These are phyloP conservation scores for Cryoendolithus antarcticus DNA, from an alignment of 2,329 filamentous ascomycete genomes.

Conservation along the genomic window DNA sequence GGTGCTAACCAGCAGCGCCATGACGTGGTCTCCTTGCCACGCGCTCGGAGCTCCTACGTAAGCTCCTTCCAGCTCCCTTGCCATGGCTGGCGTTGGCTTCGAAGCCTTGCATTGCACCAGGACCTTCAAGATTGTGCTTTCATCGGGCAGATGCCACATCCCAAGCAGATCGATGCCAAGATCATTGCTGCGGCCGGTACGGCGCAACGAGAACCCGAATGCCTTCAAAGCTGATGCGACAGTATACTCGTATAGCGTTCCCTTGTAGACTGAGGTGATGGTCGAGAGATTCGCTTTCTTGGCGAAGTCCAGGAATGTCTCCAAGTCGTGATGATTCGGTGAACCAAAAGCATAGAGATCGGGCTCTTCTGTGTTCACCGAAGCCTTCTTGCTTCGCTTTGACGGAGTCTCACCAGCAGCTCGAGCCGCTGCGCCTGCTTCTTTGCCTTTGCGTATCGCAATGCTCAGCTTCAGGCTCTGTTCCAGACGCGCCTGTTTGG, in stretches of 20 bases:
- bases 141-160: conserved; percentile 48
- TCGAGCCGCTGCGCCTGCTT: neutral
- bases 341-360: neutral
- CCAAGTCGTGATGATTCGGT: conserved; percentile 47
- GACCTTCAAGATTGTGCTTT: conserved; percentile 23
- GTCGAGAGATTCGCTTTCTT: conserved; percentile 42
- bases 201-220: conserved; percentile 52
- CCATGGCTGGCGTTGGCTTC: conserved; percentile 41
- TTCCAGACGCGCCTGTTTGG: conserved; percentile 2
- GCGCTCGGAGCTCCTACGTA: conserved; percentile 60
- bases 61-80: conserved; percentile 70
- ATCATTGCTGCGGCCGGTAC: conserved; percentile 56
- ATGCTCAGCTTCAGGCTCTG: neutral
- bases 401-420: neutral
- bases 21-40: conserved; percentile 52
- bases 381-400: too few species aligned
- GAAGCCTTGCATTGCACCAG: conserved; percentile 58
- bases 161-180: conserved; percentile 64
- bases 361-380: too few species aligned
- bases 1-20: conserved; percentile 61
- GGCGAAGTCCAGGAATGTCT: conserved; percentile 54
- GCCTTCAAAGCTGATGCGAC: conserved; percentile 43
- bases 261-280: conserved; percentile 50
- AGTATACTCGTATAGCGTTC: conserved; percentile 68
- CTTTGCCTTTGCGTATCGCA: neutral